Percentiles rank a stretch among this genome's conserved stretches.
Evolutionary conservation across 768 basidiomycete genomes (phyloP).

Genomic region (Boletus subparvulus): DNA sequence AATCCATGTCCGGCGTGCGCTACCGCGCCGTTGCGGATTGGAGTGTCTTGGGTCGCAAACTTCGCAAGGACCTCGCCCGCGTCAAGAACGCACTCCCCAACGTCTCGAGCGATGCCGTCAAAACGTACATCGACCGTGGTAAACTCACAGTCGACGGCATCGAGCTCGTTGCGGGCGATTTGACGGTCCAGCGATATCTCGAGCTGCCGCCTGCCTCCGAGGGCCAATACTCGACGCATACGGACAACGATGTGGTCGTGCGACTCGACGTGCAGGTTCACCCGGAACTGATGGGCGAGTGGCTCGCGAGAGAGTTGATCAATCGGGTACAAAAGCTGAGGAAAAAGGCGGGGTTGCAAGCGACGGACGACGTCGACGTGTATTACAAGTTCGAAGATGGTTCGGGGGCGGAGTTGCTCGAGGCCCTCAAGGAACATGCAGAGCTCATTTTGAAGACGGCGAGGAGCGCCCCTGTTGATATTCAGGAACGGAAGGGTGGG

Average conservation of each 20-base stretch:
- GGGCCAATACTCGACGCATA: conserved; percentile 75
- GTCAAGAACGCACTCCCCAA: conserved; percentile 86
- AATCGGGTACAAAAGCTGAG: conserved; percentile 93
- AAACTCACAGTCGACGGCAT: conserved; percentile 87
- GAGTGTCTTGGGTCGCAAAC: conserved; percentile 89
- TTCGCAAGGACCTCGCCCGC: conserved; percentile 86
- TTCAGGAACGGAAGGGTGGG: conserved; percentile 49
- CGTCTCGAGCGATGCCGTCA: conserved; percentile 81
- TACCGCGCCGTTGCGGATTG: conserved; percentile 95
- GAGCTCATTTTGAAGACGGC: conserved; percentile 75
- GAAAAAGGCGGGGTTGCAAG: conserved; percentile 93
- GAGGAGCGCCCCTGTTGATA: conserved; percentile 65
- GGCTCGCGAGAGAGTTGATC: conserved; percentile 84
- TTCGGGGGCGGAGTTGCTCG: conserved; percentile 58
- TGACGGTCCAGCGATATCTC: conserved; percentile 88
- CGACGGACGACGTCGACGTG: conserved; percentile 90
- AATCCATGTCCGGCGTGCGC: conserved; percentile 78
- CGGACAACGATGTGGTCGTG: conserved; percentile 93
- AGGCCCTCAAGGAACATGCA: conserved; percentile 62
- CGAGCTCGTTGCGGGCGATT: conserved; percentile 84
- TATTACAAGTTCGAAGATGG: conserved; percentile 81
- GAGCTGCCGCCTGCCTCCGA: conserved; percentile 64
- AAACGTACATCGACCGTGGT: conserved; percentile 69
- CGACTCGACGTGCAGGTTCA: conserved; percentile 88
- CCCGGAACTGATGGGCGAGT: conserved; percentile 82